Conservation (phyloP, 176 grass and related monocot genomes). For the Cocos nucifera region DNA sequence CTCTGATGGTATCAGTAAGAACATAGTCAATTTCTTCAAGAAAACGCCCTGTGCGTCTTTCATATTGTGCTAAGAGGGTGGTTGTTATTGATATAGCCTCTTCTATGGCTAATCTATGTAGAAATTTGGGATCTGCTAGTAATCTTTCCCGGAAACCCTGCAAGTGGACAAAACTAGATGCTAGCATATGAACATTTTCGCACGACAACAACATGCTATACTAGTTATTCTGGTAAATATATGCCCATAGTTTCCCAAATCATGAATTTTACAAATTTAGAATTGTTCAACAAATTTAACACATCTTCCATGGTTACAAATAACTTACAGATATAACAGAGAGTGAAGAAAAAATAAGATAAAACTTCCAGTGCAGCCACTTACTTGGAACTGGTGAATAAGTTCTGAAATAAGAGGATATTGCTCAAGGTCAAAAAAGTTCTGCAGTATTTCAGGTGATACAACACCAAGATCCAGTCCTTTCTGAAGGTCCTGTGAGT, state of each 20-base stretch:
- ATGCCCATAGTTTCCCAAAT: no score
- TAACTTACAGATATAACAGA: background rate
- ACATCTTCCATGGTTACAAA: no score
- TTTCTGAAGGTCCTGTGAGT: constrained; percentile 74
- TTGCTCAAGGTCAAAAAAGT: constrained; percentile 97
- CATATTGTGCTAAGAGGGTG: constrained; percentile 80
- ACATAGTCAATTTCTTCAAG: constrained; percentile 93
- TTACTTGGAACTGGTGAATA: constrained; percentile 90
- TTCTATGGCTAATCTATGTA: constrained; percentile 85
- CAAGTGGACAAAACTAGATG: constrained; percentile 12
- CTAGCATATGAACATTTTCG: no score
- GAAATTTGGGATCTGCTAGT: constrained; percentile 84
- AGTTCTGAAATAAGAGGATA: constrained; percentile 80
- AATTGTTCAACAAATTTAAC: no score
- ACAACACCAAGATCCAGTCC: constrained; percentile 94
- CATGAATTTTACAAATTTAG: no score
- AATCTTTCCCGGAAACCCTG: constrained; percentile 97
- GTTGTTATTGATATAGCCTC: constrained; percentile 91
- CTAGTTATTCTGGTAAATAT: no score
- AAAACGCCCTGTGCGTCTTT: constrained; percentile 82
- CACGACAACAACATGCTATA: no score
- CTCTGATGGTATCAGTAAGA: constrained; percentile 93
- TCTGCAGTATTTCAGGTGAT: constrained; percentile 92
- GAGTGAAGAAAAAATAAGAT: constrained; percentile 2
- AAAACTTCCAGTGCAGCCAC: constrained; percentile 12